phyloP scores from a whole-genome alignment of 371 early-diverging fungal species.

The Parasitella parasitica region DNA sequence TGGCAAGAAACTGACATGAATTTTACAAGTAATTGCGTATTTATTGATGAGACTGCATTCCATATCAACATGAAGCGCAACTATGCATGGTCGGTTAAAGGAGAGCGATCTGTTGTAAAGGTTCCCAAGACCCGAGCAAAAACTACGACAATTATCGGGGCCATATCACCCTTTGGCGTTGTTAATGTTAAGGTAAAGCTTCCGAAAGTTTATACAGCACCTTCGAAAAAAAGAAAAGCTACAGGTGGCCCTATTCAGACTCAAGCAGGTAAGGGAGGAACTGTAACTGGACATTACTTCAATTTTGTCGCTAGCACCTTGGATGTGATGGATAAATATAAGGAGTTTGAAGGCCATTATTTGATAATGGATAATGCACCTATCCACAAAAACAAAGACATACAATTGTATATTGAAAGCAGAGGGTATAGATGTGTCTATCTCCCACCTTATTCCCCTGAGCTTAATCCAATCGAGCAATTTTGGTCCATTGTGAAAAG shows the following conservation, averaged over 20 bases:
- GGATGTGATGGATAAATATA: constrained; percentile 4
- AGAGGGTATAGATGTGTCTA: constrained; percentile 9
- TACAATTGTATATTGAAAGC: constrained; percentile 11
- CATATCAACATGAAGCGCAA: too few relatives aligned
- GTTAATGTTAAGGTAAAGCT: background rate
- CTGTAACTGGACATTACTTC: constrained; percentile 8
- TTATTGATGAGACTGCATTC: background rate
- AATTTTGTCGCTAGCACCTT: constrained; percentile 2
- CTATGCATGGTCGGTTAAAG: background rate
- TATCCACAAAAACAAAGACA: constrained; percentile 9
- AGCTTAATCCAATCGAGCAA: constrained; percentile 18
- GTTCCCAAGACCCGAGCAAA: constrained; percentile 11
- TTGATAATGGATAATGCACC: too few relatives aligned
- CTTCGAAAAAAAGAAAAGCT: constrained; percentile 10
- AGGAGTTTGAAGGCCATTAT: background rate
- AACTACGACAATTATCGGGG: constrained; percentile 5
- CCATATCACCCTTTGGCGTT: too few relatives aligned
- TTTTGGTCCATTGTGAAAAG: constrained; percentile 17
- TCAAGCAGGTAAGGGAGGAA: background rate
- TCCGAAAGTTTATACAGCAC: background rate
- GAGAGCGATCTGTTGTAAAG: background rate
- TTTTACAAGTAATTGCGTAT: background rate
- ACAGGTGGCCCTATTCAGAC: background rate
- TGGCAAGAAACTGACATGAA: background rate
- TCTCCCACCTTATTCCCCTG: constrained; percentile 16